Base-by-base conservation (phyloP, 495 filamentous ascomycete genomes). In the Monascus purpureus region DNA sequence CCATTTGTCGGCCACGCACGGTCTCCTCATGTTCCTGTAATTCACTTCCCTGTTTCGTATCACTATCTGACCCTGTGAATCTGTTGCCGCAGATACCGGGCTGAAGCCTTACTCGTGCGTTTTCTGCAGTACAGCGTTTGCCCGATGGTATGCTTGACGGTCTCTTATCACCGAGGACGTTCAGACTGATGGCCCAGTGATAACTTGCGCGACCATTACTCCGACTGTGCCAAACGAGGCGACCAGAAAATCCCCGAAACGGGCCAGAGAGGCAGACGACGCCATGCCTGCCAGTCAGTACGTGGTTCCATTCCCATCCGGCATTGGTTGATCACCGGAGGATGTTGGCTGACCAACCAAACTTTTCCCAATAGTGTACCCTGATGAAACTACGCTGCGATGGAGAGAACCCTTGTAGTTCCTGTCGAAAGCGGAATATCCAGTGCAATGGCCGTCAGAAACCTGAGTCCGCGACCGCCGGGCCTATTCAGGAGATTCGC, bases 371-470 rank as follows among this genome's bases (percentile, higher is more conserved):
- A 22, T 37, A 67, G 63, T 68, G 65, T 36, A 67, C 60, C 11
- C 55, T 59, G 24, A 68, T 65, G 65, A 68, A 68, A 39, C 47
- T 68, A 5, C 61, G 65, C 3, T 68, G 65, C 37, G 63, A 67
- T 32, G 65, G 65, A 7, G 40, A 42, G 18, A 61, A 45, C 36
- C 65, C 65, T 11, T 68, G 65, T 36, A 53, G 57, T 17, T 59
- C 63, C 0, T 68, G 65, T 38, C 45, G 52, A 28, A 61, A 64
- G 29, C 54, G 62, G 36, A 55, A 52, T 15, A 42, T 63, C 3
- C 39, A 43, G 5, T 68, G 65, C 44, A 66, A 60, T 38, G 57
- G 61, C 25, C 42, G 50, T 15, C 48, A 49, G 16, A 52, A 40
- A 20, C 35, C 32, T 4, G 42, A 31, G 14, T 12, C 29, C 8